Evolutionary conservation across 1,284 basidiomycete genomes (phyloP).

Genomic region (Anthracocystis walkeri): DNA sequence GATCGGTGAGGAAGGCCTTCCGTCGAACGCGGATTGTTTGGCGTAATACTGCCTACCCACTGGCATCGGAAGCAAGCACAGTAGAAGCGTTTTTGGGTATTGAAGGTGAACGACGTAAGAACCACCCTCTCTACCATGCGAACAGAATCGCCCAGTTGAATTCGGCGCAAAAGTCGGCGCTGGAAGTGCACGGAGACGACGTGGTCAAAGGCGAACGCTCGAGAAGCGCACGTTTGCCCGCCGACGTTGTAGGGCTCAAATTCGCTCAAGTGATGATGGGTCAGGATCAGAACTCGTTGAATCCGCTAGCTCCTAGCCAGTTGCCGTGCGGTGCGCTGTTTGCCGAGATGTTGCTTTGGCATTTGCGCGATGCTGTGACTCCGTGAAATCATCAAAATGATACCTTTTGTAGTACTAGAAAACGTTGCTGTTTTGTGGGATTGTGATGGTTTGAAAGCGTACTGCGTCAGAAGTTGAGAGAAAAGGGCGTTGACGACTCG

Average conservation of each 20-base stretch:
- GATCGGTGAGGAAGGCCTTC: constrained; percentile 31
- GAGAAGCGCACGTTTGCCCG: constrained; percentile 44
- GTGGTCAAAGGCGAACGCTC: constrained; percentile 51
- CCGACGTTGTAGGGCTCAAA: constrained; percentile 26
- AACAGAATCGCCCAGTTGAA: constrained; percentile 64
- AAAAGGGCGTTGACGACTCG: too few species aligned
- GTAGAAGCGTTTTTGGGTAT: constrained; percentile 58
- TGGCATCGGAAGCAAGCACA: constrained; percentile 44
- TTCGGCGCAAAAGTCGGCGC: constrained; percentile 49
- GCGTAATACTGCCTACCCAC: constrained; percentile 54
- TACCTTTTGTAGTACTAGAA: not conserved
- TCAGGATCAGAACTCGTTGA: constrained; percentile 48
- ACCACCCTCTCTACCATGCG: constrained; percentile 61
- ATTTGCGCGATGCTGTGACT: constrained; percentile 35
- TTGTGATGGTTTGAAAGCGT: too few species aligned
- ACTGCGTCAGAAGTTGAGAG: too few species aligned
- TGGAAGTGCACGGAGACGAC: constrained; percentile 53
- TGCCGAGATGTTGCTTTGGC: constrained; percentile 55
- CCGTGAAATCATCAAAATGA: not conserved
- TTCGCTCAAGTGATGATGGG: constrained; percentile 59
- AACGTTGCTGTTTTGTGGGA: not conserved
- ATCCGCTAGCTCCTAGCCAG: constrained; percentile 41
- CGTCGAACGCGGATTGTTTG: constrained; percentile 51
- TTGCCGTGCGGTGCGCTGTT: constrained; percentile 54
- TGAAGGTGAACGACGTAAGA: constrained; percentile 39